Evolutionary conservation across 768 basidiomycete species (phyloP), one percentile per base, ranked within the genome.

Genomic region (Saitozyma sp.): DNA sequence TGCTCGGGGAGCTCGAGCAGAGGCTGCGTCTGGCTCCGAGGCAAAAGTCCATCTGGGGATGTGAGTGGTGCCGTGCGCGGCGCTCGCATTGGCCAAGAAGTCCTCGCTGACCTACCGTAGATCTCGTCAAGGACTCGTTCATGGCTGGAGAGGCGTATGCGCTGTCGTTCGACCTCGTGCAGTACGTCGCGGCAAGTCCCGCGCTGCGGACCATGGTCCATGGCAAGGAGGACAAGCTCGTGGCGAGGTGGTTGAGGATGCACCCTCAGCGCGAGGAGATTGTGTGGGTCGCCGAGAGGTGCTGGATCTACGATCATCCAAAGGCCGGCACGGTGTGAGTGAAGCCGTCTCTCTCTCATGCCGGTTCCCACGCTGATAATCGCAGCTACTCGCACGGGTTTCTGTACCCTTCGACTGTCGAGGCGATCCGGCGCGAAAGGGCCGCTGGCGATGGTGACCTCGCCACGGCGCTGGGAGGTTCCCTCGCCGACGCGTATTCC

Each of bases 301-400:
- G 95, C 80, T 95, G 92, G 91, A 91, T 99, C 67, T 97, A 99
- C 79, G 94, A 99, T 76, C 95, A 97, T 80, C 95, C 95, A 1
- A 88, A 92, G 54, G 87, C 90, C 14, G 89, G 90, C 53, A 96
- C 94, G 17, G 93, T 95, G 87, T 93, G 82, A 74, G 90, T 83
- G 38, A 29, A 46, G 5, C 37, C 39, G 57, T 38, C 46, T 51
- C 5, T 29, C 29, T 5, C 29, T 29, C 29, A 29, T 29, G 29
- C 20, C n/a, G 16, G 29, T 45, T 14, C 52, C 20, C 13, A 59
- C 58, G 59, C 65, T 64, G 59, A 53, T 60, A 9, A 9, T 6
- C 10, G 38, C 8, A 92, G 91, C 10, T 95, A 97, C 76, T 87
- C 92, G 8, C 95, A 96, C 79, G 95, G 95, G 0, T 98, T 91